Evolutionary conservation across 2,329 filamentous ascomycete species (phyloP).

Genomic region (Ciborinia camelliae): DNA sequence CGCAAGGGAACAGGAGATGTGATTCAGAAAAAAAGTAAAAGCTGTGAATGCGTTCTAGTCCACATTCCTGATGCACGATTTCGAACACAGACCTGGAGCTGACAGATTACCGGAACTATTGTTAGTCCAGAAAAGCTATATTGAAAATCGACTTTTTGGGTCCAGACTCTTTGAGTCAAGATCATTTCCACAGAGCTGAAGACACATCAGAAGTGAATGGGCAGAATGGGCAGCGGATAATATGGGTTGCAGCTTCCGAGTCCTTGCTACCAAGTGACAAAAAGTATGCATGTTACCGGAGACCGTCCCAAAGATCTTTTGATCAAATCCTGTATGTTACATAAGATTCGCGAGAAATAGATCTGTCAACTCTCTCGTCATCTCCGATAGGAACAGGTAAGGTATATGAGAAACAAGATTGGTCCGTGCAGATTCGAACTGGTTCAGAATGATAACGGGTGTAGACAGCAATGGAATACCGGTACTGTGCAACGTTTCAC

Average conservation of each 20-base stretch:
- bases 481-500: slow-evolving; percentile 9
- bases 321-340: slow-evolving; percentile 7
- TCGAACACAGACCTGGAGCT: slow-evolving; percentile 15
- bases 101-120: slow-evolving; percentile 3
- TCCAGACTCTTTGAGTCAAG: slow-evolving; percentile 14
- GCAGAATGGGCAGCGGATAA: slow-evolving; percentile 5
- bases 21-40: slow-evolving; percentile 3
- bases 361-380: slow-evolving; percentile 15
- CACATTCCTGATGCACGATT: slow-evolving; percentile 15
- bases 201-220: slow-evolving; percentile 4
- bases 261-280: slow-evolving; percentile 16
- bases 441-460: slow-evolving; percentile 15
- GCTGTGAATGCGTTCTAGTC: slow-evolving; percentile 8
- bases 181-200: slow-evolving; percentile 14
- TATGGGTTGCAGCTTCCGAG: slow-evolving; percentile 16
- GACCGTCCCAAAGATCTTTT: slow-evolving; percentile 14
- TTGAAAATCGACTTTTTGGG: slow-evolving; percentile 2
- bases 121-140: slow-evolving; percentile 1
- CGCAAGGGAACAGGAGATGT: neutral
- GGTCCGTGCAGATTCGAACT: slow-evolving; percentile 10
- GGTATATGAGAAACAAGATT: slow-evolving; percentile 6
- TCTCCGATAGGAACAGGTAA: neutral
- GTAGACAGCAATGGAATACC: slow-evolving; percentile 8
- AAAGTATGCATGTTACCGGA: slow-evolving; percentile 15
- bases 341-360: slow-evolving; percentile 20